Percentiles rank a stretch among this genome's conserved stretches.
These are phyloP conservation scores for Zygosaccharomyces sapae DNA, from an alignment of 1,139 yeast genomes.

Conservation along the genomic window DNA sequence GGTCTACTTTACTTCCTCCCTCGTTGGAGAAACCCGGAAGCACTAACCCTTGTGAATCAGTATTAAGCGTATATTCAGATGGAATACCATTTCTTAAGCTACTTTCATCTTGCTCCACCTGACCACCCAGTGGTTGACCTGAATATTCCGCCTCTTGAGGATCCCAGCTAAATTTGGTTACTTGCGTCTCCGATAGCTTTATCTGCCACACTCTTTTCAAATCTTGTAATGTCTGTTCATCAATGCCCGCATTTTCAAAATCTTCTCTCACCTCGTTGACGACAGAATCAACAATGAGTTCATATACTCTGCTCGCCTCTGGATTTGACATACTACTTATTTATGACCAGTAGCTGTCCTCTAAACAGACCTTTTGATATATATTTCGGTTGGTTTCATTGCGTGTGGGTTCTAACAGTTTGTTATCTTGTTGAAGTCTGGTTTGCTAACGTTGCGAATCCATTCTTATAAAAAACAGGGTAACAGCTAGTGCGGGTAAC, in stretches of 20 bases:
- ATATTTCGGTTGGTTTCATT: not conserved
- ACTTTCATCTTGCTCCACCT: constrained; percentile 10
- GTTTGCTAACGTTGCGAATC: not conserved
- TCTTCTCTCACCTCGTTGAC: constrained; percentile 88
- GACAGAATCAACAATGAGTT: constrained; percentile 81
- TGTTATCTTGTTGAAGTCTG: not conserved
- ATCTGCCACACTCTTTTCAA: constrained; percentile 77
- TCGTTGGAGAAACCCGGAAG: constrained; percentile 29
- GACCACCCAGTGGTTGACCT: constrained; percentile 7
- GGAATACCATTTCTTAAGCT: constrained; percentile 15
- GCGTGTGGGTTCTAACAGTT: not conserved
- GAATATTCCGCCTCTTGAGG: constrained; percentile 21
- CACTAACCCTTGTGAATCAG: constrained; percentile 47
- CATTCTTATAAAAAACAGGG: constrained; percentile 5
- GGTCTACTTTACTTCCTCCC: constrained; percentile 25
- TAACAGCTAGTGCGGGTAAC: not conserved
- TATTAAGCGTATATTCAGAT: constrained; percentile 15
- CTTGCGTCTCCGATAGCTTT: constrained; percentile 64
- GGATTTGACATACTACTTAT: constrained; percentile 28
- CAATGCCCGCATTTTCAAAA: constrained; percentile 93
- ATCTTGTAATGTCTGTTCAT: constrained; percentile 85
- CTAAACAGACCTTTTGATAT: not conserved
- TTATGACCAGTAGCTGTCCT: constrained; percentile 1
- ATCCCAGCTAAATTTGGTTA: constrained; percentile 81
- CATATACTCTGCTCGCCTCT: constrained; percentile 57